Conservation (phyloP, 2,329 filamentous ascomycete species). For the Botrytis deweyae region DNA sequence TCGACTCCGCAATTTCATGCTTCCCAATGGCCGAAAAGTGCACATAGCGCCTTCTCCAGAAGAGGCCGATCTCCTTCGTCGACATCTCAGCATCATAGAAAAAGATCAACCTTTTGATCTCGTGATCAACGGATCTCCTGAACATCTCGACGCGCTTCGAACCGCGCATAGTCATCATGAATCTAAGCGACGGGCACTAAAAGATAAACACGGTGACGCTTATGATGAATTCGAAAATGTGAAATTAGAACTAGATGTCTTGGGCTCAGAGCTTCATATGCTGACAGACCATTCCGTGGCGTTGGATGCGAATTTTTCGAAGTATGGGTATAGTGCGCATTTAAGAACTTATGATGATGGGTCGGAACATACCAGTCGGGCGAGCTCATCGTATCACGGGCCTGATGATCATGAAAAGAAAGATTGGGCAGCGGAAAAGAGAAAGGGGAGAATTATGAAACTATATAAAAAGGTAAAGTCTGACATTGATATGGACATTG, state of each 20-base stretch:
- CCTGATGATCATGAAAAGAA: conserved; percentile 39
- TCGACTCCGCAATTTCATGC: conserved; percentile 52
- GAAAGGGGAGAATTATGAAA: conserved; percentile 49
- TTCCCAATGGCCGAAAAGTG: conserved; percentile 55
- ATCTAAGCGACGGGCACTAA: conserved; percentile 47
- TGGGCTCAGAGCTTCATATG: conserved; percentile 53
- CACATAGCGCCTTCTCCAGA: conserved; percentile 57
- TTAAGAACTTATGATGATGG: conserved; percentile 49
- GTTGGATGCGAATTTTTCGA: conserved; percentile 60
- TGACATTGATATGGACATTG: neutral
- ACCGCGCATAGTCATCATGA: conserved; percentile 55
- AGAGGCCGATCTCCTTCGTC: conserved; percentile 50
- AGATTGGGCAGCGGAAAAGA: conserved; percentile 41
- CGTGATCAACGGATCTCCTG: conserved; percentile 55
- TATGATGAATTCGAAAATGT: conserved; percentile 58
- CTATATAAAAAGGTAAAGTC: conserved; percentile 50
- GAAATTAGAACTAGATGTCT: conserved; percentile 51
- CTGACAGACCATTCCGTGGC: conserved; percentile 54
- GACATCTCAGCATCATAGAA: conserved; percentile 43
- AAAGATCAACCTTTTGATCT: conserved; percentile 49
- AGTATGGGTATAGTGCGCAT: conserved; percentile 61
- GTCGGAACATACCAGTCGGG: conserved; percentile 28
- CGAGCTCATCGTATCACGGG: conserved; percentile 30
- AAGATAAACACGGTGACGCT: conserved; percentile 49
- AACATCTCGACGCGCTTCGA: conserved; percentile 49